Conservation (phyloP, 2,329 filamentous ascomycete species). For the Penicillium sumatraense region DNA sequence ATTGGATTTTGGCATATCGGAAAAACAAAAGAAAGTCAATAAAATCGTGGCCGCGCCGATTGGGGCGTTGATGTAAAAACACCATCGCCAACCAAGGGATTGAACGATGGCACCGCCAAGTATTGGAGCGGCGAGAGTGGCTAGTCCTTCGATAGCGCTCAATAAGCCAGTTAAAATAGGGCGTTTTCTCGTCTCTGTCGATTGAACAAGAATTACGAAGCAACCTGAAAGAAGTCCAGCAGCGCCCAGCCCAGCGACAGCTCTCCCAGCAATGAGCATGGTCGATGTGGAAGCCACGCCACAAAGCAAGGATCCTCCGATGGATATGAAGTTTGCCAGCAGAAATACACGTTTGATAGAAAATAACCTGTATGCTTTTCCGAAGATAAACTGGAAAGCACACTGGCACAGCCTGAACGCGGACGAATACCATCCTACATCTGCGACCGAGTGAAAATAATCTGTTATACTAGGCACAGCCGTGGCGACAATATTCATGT, state of each 20-base stretch:
- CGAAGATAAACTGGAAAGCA: conserved; percentile 27
- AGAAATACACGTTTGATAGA: conserved; percentile 41
- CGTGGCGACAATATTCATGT: conserved; percentile 4
- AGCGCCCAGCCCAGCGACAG: conserved; percentile 37
- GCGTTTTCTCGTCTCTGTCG: conserved; percentile 32
- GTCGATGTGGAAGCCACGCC: conserved; percentile 34
- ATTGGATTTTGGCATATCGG: conserved; percentile 5
- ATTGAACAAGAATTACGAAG: conserved; percentile 38
- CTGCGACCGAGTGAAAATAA: not conserved
- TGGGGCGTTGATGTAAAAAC: conserved; percentile 59
- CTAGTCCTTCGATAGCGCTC: conserved; percentile 38
- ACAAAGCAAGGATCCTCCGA: conserved; percentile 39
- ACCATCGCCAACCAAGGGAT: conserved; percentile 53
- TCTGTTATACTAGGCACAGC: conserved; percentile 4
- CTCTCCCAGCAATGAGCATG: conserved; percentile 39
- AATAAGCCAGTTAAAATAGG: conserved; percentile 39
- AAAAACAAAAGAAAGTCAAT: not conserved
- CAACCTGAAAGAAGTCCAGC: conserved; percentile 37
- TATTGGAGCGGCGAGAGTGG: conserved; percentile 36
- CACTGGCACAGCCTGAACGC: conserved; percentile 14
- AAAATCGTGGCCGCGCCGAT: conserved; percentile 32
- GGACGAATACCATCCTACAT: conserved; percentile 20
- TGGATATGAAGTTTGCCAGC: conserved; percentile 38
- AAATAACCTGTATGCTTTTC: conserved; percentile 40
- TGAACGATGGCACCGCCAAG: conserved; percentile 45